Base-by-base conservation (phyloP, 78 protist genomes). In the Polysphondylium violaceum region DNA sequence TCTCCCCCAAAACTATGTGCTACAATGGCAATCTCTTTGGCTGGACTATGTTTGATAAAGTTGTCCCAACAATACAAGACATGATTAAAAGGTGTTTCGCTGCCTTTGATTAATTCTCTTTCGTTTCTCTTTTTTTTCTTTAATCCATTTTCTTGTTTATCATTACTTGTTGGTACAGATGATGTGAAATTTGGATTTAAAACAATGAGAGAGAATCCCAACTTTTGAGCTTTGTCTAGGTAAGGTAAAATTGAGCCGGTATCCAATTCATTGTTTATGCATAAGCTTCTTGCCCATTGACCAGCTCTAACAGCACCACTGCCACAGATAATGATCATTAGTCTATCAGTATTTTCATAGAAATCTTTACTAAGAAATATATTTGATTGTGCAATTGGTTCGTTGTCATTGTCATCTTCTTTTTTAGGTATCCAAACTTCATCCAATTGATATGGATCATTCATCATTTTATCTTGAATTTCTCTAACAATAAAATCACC, bases 1-100 rank as follows among this genome's bases (percentile, higher is more conserved):
- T 55, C 50, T 33, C 94, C 94, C 29, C 94, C 94, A 55, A 38
- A 89, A 31, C 77, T 61, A 40, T 89, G 94, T 8, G 94, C 94
- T 5, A 89, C 83, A 47, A 89, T 77, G 0, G 58, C 75, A 25
- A 89, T 59, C 17, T 65, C 11, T 38, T 51, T 44, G 38, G 94
- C 94, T 27, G 75, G 63, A 47, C 87, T 59, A 12, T 50, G 4
- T 11, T 31, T 33, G 14, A 88, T 35, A 41, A 65, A 75, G 25
- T 68, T 9, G n/a, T 69, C 74, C 21, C 23, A 69, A 9, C 51
- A 59, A 19, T 73, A 67, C 17, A 55, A n/a, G 12, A 67, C 60
- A 76, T 89, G 94, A 12, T 65, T 43, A 19, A 27, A 35, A 29
- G 94, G 87, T 11, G 36, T 31, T 25, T 76, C 85, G 23, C 68